phyloP scores from a whole-genome alignment of 2,329 filamentous ascomycete genomes.

The Ceratocystiopsis brevicomis region DNA sequence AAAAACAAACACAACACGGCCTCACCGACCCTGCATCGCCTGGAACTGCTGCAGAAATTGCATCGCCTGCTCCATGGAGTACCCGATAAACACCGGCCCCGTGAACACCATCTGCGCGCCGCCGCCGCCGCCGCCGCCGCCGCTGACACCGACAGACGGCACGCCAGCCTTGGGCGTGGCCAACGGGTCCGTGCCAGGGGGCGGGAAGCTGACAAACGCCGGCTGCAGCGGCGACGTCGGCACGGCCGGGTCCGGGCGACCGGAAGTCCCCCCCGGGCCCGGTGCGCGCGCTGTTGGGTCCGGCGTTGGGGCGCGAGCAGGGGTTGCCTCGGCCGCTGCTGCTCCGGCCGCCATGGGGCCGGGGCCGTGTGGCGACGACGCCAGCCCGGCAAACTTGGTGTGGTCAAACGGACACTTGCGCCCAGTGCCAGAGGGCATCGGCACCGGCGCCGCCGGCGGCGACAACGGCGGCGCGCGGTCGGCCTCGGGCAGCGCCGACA shows the following conservation, averaged over 20 bases:
- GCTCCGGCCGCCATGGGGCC: not conserved
- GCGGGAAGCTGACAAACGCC: conserved; percentile 27
- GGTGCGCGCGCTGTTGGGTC: too few species aligned
- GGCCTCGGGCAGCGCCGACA: conserved; percentile 16
- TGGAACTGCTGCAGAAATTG: conserved; percentile 48
- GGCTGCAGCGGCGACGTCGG: conserved; percentile 18
- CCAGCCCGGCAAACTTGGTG: conserved; percentile 11
- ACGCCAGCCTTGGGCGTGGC: too few species aligned
- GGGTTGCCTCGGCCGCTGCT: too few species aligned
- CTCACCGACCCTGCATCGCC: conserved; percentile 4
- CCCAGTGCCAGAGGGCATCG: conserved; percentile 18
- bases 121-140: too few species aligned
- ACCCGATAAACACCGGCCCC: conserved; percentile 86
- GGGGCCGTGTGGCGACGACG: too few species aligned
- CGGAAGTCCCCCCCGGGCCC: too few species aligned
- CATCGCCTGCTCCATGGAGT: conserved; percentile 66
- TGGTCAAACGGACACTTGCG: conserved; percentile 38
- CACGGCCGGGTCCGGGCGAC: not conserved
- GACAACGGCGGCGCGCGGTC: conserved; percentile 27
- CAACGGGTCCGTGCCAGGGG: not conserved
- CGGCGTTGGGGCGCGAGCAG: too few species aligned
- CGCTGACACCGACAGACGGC: too few species aligned
- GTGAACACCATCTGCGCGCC: conserved; percentile 63
- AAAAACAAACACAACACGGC: not conserved
- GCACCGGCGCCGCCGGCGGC: conserved; percentile 38